Evolutionary conservation across 2,329 filamentous ascomycete genomes (phyloP).

Genomic region (Penicillium concentricum): DNA sequence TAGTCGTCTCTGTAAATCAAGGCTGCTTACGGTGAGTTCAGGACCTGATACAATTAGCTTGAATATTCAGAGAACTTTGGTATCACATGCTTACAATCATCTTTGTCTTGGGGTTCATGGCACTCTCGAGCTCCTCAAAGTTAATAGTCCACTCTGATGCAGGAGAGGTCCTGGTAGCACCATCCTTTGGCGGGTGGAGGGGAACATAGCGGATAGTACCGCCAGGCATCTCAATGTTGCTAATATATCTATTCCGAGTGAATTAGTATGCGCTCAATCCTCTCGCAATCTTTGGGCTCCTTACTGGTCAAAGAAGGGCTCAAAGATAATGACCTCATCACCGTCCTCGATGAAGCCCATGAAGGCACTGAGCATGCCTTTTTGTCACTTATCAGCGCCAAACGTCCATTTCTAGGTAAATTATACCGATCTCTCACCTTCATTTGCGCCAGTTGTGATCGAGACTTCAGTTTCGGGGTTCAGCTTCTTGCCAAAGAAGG

Average conservation of each 20-base stretch:
- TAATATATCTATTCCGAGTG: conserved; percentile 66
- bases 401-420: neutral
- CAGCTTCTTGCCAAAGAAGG: conserved; percentile 76
- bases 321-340: conserved; percentile 96
- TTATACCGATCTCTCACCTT: conserved; percentile 34
- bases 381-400: neutral
- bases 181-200: conserved; percentile 82
- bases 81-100: conserved; percentile 76
- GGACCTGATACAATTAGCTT: conserved; percentile 34
- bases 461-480: conserved; percentile 91
- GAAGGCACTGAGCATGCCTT: conserved; percentile 90
- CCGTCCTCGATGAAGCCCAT: conserved; percentile 95
- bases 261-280: neutral
- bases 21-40: conserved; percentile 51
- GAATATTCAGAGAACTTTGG: conserved; percentile 24
- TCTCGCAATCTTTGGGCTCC: conserved; percentile 19
- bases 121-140: conserved; percentile 74
- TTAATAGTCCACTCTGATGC: conserved; percentile 87
- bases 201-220: conserved; percentile 94
- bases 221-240: conserved; percentile 97
- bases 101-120: conserved; percentile 82
- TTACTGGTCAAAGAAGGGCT: conserved; percentile 97
- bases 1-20: neutral
- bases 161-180: conserved; percentile 74
- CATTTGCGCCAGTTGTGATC: conserved; percentile 71